Evolutionary conservation across 371 early-diverging fungal genomes (phyloP), one percentile per base, ranked within the genome.

Genomic region (Apophysomyces sp.): DNA sequence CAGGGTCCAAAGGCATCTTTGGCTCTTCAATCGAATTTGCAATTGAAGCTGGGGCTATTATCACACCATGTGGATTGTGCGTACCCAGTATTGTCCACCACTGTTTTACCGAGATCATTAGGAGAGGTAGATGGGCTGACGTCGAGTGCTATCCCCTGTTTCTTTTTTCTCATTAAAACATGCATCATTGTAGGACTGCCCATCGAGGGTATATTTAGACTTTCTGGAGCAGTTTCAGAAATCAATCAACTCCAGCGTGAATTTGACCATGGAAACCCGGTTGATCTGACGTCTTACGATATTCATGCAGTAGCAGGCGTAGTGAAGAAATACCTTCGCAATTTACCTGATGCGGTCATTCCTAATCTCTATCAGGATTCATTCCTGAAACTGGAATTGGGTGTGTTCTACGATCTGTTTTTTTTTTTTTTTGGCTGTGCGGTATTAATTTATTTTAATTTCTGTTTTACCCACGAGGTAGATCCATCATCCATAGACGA

Each of bases 281-380:
- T 80, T 13, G 70, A 78, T 57, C 41, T 77, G 8, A 16, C 71
- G 9, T 13, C 51, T 6, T 73, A 65, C 39, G 81, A 81, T 53
- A 72, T 78, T 37, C 81, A 81, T 58, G 70, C 81, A 5, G 58
- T 81, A 13, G 68, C 78, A 8, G 73, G 81, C 18, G 66, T 81
- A 0, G 68, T 76, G 11, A 81, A 81, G 52, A 74, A 76, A 49
- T 81, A 81, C 55, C 58, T 81, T 11, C 68, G 78, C 26, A 62
- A 63, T 13, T 49, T 81, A 29, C 81, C 81, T 18, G 76, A 76
- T 15, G 71, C 76, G 24, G 76, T 76, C 39, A 71, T 81, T 32
- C 81, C 81, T 30, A 55, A 55, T 28, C 57, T 62, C 6, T 76
- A 62, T 55, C 81, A 81, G 37, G 61, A 65, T 7, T 61, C 58